Evolutionary conservation across 257 asterid species (phyloP), one percentile per base, ranked within the genome.

Genomic region (Nicotiana otophora): DNA sequence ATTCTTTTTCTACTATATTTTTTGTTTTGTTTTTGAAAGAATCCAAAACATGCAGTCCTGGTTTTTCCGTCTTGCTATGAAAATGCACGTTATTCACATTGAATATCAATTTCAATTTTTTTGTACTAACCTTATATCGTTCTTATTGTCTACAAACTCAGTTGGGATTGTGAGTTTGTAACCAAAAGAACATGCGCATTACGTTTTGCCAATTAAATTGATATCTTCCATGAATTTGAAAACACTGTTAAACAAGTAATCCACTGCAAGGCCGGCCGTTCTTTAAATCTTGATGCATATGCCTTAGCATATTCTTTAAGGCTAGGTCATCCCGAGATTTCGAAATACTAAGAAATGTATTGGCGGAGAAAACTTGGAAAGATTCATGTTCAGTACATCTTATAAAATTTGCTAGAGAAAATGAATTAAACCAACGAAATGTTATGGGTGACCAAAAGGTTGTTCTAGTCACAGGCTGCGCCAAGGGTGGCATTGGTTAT

Each of bases 401-500:
- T 31, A 76, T 51, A 33, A 46, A 51, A 57, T 7, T 55, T 15
- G 53, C 15, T 14, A 17, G 9, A 16, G 17, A 58, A 2, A 26
- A 11, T 19, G 7, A 48, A 30, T 55, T 10, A 63, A 31, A 48
- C 3, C 3, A 42, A 60, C 30, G 3, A 42, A 19, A 15, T 64
- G 85, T 8, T 36, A 89, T 86, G 96, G 83, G 85, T 20, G 82
- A 69, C 28, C 33, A 81, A 10, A 92, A 89, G 84, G 94, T 91
- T 10, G 97, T 92, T 46, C 70, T 95, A 51, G 86, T 93, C 89
- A 93, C 98, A 1, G 95, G 98, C 0, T 91, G 97, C 58, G 92
- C 97, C 77, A 89, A 88, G 51, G 97, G 98, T 2, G 97, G 98
- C 67, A 93, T 95, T 26, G 98, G 98, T 74, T 90, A 92, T 20